Base-by-base conservation (phyloP, 2,329 filamentous ascomycete species). In the Colletotrichum lentis region DNA sequence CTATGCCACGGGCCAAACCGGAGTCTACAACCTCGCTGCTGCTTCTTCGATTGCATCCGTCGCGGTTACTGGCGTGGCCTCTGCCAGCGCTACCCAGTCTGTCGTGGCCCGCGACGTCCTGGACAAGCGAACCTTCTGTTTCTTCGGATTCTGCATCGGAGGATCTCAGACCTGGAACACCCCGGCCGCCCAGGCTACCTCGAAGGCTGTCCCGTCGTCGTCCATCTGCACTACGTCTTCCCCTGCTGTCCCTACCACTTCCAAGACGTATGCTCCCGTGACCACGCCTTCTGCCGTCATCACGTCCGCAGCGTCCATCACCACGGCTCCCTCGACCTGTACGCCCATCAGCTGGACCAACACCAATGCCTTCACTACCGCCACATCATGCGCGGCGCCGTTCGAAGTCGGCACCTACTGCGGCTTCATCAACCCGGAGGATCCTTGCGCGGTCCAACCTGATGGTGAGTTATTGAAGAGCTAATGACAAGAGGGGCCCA, bases 361-460 rank as follows among this genome's bases (percentile, higher is more conserved):
- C 44, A 66, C 66, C 10, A 46, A 46, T 27, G 18, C 56, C 1
- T 69, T 69, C 4, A 69, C 66, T 1, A 60, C 66, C 31, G 66
- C 56, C 1, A 31, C 66, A 2, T n/a, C 20, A 6, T 69, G 66
- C 5, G 10, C 55, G 16, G 55, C 49, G 1, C 56, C 66, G 2
- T 69, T 22, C 2, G 66, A 69, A 11, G 62, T 69, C 12, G 66
- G 66, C 16, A 69, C 66, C 20, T 69, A 46, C 50, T 69, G 66
- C 1, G 66, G 66, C 1, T 69, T 69, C 16, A 43, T 66, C 2
- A 69, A 69, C 66, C 66, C 66, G 3, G 66, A 69, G 14, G 66
- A 69, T 39, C 66, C 66, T 41, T 66, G 66, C 37, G 62, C 66
- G 11, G 24, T 55, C 7, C 66, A 69, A 35, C 62, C 66, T 3